Base-by-base conservation (phyloP, 2,329 filamentous ascomycete species). In the Trichoderma lentiforme region DNA sequence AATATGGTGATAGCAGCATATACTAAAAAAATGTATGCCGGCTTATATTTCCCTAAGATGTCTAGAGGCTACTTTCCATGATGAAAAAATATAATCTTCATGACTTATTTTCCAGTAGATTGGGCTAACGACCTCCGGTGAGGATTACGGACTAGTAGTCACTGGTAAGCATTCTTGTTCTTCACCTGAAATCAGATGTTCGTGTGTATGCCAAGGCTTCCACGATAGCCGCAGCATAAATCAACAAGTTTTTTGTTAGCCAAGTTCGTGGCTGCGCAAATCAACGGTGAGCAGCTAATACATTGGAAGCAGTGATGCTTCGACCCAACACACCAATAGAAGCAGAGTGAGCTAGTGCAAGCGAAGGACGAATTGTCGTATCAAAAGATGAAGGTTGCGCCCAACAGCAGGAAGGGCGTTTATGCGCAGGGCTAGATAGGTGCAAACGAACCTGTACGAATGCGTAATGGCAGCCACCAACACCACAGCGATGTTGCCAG, bases 401-500 rank as follows among this genome's bases (percentile, higher is more conserved):
- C 67, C 67, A 53, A 61, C 36, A n/a, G 30, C 67, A 36, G 3
- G 18, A 32, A 26, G 28, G 57, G 28, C 57, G 57, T 36, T 53
- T 70, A 70, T 70, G 67, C 57, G 51, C 34, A 36, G 67, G 57
- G 15, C 28, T 62, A 39, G 14, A 53, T 70, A 24, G 36, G 32
- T 30, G 30, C 53, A 32, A 21, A 26, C 30, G 28, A 39, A 67
- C 32, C 24, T n/a, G 64, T 26, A 5, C 21, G 5, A n/a, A 56
- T 30, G 15, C 58, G 47, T 53, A 53, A 21, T 53, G 47, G 47
- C 21, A 24, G 21, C 47, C 21, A 62, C 6, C 21, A 26, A 8
- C 60, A 56, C 15, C 28, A 18, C 43, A 14, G n/a, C 5, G 12
- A 34, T 21, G 2, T 14, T 56, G 28, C 14, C 28, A n/a, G 34